These are phyloP conservation scores for Cerrena zonata DNA, from an alignment of 1,284 basidiomycete species.

Conservation along the genomic window DNA sequence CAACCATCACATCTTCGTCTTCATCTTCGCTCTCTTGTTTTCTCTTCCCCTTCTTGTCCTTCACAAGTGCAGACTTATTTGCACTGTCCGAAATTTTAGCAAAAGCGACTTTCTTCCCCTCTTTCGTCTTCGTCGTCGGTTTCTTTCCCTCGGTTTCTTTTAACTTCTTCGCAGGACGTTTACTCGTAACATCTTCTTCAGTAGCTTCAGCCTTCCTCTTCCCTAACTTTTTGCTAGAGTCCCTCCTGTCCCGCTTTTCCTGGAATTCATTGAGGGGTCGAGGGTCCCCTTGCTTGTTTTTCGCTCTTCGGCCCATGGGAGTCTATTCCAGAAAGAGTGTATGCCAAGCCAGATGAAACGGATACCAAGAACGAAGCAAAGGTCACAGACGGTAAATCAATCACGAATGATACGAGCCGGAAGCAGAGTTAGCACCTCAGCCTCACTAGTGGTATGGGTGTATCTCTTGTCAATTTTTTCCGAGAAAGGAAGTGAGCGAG, in stretches of 20 bases:
- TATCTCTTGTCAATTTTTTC: slow-evolving; percentile 10
- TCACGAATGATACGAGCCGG: too few species aligned
- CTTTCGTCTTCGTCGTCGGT: slow-evolving; percentile 19
- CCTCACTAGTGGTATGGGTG: too few species aligned
- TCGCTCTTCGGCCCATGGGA: slow-evolving; percentile 81
- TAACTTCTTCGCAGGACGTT: slow-evolving; percentile 47
- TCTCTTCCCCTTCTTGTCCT: slow-evolving; percentile 15
- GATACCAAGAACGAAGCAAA: background rate
- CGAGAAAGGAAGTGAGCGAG: slow-evolving; percentile 7
- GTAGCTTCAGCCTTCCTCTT: slow-evolving; percentile 67
- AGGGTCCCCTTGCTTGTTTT: slow-evolving; percentile 83
- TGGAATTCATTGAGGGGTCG: slow-evolving; percentile 46
- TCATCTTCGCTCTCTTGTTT: slow-evolving; percentile 8
- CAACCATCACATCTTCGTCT: slow-evolving; percentile 23
- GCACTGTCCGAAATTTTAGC: slow-evolving; percentile 10
- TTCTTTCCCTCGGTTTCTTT: slow-evolving; percentile 15
- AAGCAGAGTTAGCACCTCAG: too few species aligned
- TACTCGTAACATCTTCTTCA: slow-evolving; percentile 39
- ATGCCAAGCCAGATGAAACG: background rate
- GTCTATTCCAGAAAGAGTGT: background rate
- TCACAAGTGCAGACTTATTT: slow-evolving; percentile 15
- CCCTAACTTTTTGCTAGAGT: slow-evolving; percentile 52
- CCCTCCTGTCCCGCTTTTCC: slow-evolving; percentile 20
- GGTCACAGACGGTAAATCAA: background rate
- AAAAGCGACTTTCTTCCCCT: slow-evolving; percentile 10